Evolutionary conservation across 306 rosid species (phyloP), one percentile per base, ranked within the genome.

Genomic region (Parietaria judaica): DNA sequence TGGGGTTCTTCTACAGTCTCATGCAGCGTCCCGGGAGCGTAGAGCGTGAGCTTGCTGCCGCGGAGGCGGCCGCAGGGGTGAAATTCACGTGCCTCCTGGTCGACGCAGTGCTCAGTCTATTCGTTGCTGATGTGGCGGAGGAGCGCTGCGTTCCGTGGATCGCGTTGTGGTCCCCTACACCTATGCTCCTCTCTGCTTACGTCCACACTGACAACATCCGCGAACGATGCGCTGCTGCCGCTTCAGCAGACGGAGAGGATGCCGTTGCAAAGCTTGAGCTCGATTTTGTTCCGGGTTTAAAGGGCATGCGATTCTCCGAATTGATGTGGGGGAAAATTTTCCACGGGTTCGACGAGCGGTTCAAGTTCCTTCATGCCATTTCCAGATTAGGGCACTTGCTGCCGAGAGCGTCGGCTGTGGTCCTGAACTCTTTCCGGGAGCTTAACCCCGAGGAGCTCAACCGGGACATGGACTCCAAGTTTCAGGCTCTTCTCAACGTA

Each of bases 401-500:
- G 0, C 78, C 78, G 1, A 61, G 63, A 63, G 79, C 87, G 0
- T 31, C 65, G 3, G 78, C 73, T 0, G 78, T 84, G 36, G 74
- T 78, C n/a, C 10, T 79, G n/a, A 72, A 54, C 50, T 67, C 65
- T 38, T 79, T 39, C 55, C 65, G 75, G 58, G 81, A 76, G 17
- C 48, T 76, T 16, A 78, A 73, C 13, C 70, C 79, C 17, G 48
- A 69, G 1, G 6, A 52, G 7, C 61, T 74, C 1, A 72, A 66
- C 39, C 39, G 59, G 1, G 76, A 78, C 15, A 71, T 84, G 63
- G 70, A 66, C 41, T 67, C 69, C 11, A 80, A 80, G 60, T 35
- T 80, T 8, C 38, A 45, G 1, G 13, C 15, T 13, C 0, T 78
- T 4, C 74, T 84, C 7, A 67, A 56, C 50, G 64, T 72, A 12